These are phyloP conservation scores for Centrapalus pauciflorus DNA, from an alignment of 129 eudicot species.

Conservation along the genomic window DNA sequence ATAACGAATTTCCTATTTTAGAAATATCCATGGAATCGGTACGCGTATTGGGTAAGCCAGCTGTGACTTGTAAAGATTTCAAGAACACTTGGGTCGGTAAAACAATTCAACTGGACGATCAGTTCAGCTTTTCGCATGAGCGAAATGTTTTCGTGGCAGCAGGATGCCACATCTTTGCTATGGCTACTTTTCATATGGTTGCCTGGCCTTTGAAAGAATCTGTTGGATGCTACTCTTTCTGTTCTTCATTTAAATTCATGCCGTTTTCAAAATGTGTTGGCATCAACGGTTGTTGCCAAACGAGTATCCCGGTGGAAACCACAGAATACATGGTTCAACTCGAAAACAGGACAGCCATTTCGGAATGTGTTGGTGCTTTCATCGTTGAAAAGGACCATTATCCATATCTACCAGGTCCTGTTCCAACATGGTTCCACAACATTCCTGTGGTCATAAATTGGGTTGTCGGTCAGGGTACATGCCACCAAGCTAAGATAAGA, in stretches of 20 bases:
- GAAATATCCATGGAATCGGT: conserved; percentile 4
- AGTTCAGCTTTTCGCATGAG: conserved; percentile 1
- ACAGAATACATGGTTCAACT: neutral
- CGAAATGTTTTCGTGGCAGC: conserved; percentile 12
- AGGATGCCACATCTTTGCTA: too few relatives aligned
- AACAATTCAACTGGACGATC: neutral
- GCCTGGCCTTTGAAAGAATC: neutral
- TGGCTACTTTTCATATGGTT: too few relatives aligned
- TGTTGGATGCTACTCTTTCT: conserved; percentile 2
- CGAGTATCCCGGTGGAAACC: neutral
- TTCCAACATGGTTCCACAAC: too few relatives aligned
- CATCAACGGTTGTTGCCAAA: conserved; percentile 23
- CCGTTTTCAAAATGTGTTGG: too few relatives aligned
- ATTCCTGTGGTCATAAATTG: conserved; percentile 27
- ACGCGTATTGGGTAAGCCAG: neutral
- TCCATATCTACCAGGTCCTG: too few relatives aligned
- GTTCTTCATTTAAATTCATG: too few relatives aligned
- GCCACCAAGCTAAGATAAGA: conserved; percentile 12
- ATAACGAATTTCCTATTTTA: neutral
- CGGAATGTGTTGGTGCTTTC: neutral
- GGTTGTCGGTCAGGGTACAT: conserved; percentile 19
- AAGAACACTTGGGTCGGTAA: too few relatives aligned
- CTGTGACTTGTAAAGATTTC: neutral
- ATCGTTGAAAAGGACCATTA: neutral
- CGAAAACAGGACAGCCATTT: neutral